Base-by-base conservation (phyloP, 306 rosid genomes). In the Lithocarpus polystachyus region DNA sequence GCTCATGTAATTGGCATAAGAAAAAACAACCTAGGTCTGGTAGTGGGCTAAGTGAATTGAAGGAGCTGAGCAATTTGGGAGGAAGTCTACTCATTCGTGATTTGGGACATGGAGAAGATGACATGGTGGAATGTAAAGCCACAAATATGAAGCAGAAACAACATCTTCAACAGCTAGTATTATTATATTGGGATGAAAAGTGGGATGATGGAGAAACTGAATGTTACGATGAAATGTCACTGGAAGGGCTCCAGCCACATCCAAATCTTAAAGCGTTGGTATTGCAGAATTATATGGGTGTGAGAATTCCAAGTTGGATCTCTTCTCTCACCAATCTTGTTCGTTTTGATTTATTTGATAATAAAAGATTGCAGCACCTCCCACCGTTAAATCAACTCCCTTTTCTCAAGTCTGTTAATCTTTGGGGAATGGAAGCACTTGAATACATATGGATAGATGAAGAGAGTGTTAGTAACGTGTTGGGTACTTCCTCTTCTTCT, bases 341-440 rank as follows among this genome's bases (percentile, higher is more conserved):
- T 15, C 0, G 0, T 0, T 12, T 52, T 14, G 0, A 11, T 0
- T 11, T 52, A 1, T 0, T 0, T 52, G 4, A 0, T 2, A 11
- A 17, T 52, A 14, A 2, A 0, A 52, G 56, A 52, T 52, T 12
- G 18, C 56, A 52, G n/a, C 19, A 53, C n/a, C 19, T 53, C 6
- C n/a, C 56, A 53, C 6, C 2, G 56, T 17, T 53, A 53, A 53
- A 17, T 53, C 56, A 53, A 53, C 56, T 53, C 17, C 20, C 18
- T 12, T 53, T 53, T 53, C 19, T 53, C 6, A 53, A 53, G 20
- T 0, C 0, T 15, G 0, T 53, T 0, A 0, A 0, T 5, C 17
- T 53, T 4, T 0, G 0, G 55, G 0, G 5, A 0, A 19, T 82
- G 72, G 8, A 64, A 14, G 13, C 51, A 28, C 45, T 82, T 24